Conservation (phyloP, 371 early-diverging fungal species). For the Mortierella sp. region DNA sequence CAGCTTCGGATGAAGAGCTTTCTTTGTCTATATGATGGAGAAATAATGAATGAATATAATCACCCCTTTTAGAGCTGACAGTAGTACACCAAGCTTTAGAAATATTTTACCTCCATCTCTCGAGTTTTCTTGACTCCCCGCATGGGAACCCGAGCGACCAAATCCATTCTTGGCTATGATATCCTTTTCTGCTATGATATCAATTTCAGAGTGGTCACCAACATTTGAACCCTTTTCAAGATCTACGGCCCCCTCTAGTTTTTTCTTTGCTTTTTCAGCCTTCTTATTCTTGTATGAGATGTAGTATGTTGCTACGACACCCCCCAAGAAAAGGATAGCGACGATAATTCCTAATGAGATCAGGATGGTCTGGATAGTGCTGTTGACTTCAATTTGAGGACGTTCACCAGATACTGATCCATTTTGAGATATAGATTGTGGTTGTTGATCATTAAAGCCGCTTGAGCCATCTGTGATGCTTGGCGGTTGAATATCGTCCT, state of each 20-base stretch:
- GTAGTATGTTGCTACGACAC: constrained; percentile 23
- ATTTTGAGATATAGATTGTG: neutral
- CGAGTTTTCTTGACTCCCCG: neutral
- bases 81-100: neutral
- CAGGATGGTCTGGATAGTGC: constrained; percentile 31
- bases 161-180: too few relatives aligned
- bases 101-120: neutral
- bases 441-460: neutral
- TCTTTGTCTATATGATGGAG: neutral
- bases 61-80: neutral
- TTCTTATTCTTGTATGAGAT: constrained; percentile 44
- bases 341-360: constrained; percentile 31
- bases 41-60: neutral
- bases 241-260: neutral
- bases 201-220: too few relatives aligned
- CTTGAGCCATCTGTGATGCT: neutral
- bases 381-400: constrained; percentile 26
- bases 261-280: constrained; percentile 8
- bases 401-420: neutral
- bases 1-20: neutral
- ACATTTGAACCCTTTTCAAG: neutral
- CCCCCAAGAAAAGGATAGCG: constrained; percentile 28
- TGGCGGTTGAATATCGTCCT: constrained; percentile 25
- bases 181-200: too few relatives aligned
- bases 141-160: too few relatives aligned